Base-by-base conservation (phyloP, 352 stramenopile genomes). In the Peronosclerospora sorghi region DNA sequence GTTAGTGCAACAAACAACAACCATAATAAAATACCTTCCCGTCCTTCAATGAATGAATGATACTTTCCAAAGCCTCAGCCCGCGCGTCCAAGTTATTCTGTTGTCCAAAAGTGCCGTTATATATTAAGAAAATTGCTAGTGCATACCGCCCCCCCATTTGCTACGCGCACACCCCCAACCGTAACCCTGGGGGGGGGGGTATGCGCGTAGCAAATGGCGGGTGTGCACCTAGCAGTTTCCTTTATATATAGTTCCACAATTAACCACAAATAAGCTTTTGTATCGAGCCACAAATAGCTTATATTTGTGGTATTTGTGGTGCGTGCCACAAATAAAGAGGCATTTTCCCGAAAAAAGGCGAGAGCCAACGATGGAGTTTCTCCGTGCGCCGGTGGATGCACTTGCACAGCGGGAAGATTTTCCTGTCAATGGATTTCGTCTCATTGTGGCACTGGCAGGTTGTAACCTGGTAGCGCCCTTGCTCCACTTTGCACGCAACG, bases 371-470 rank as follows among this genome's bases (percentile, higher is more conserved):
- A 76, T 83, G 65, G 67, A 78, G 28, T 62, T 76, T 32, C 38
- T 86, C 13, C 78, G 78, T 15, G 73, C 56, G n/a, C 65, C 74
- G 5, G 56, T 88, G 35, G 78, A 91, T 48, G 54, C 51, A 40
- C 59, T 88, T 45, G 76, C 74, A 26, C 59, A 68, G 44, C 67
- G 64, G 43, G 72, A 83, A 37, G 73, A 77, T 45, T 85, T 91
- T 51, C 78, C 78, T 8, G 64, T 91, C 46, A 72, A 75, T 44
- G 72, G 65, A 26, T 86, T 87, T 49, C 78, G 78, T 45, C 59
- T 91, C 28, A 84, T 88, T 58, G 51, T 91, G 48, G 68, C 66
- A 44, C 72, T 91, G 21, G 59, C 54, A 1, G 59, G 62, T 23
- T 86, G 75, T 54, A 84, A 59, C 55, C 35, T 86, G 29, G 56